Base-by-base conservation (phyloP, 306 rosid species). In the Quercus ilex region DNA sequence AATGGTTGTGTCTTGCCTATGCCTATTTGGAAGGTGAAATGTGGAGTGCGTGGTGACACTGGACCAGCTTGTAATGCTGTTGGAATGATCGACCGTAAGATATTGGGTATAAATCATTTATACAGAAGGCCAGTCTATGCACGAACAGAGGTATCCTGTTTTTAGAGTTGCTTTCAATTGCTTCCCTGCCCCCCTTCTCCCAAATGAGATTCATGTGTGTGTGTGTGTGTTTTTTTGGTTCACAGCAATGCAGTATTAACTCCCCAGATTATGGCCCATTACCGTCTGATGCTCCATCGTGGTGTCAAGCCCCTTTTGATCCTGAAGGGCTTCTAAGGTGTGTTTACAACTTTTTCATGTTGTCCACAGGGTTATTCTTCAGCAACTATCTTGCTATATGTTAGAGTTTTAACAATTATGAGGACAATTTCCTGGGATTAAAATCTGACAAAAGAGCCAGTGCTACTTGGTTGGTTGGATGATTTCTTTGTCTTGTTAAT, bases 281-380 rank as follows among this genome's bases (percentile, higher is more conserved):
- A 81, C 98, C 99, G 76, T 83, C 88, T 55, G 85, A 81, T 86
- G 97, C 99, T 83, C 99, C 99, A 76, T 75, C 98, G 18, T 96
- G 99, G 99, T 96, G 99, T 75, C 98, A 93, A 80, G 93, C 99
- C 74, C 98, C 99, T 76, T 96, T 91, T 86, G 99, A 96, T 83
- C 99, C 99, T 5, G 99, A 96, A 90, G 99, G 99, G 69, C 83
- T 96, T 73, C 79, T 96, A 73, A 96, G 98, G 97, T 91, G 75
- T 74, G 38, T 67, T 79, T 69, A 33, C 53, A 68, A 14, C 76
- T 33, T 73, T 52, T 13, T 67, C 49, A 8, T 31, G 41, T n/a
- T 10, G 51, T 77, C 64, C 31, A 10, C 14, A 28, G 73, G 33
- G 77, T n/a, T 33, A 26, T 79, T 76, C 31, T 71, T 41, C 53